phyloP scores from a whole-genome alignment of 192 early-diverging fungal species.

The Coemansia sp. region DNA sequence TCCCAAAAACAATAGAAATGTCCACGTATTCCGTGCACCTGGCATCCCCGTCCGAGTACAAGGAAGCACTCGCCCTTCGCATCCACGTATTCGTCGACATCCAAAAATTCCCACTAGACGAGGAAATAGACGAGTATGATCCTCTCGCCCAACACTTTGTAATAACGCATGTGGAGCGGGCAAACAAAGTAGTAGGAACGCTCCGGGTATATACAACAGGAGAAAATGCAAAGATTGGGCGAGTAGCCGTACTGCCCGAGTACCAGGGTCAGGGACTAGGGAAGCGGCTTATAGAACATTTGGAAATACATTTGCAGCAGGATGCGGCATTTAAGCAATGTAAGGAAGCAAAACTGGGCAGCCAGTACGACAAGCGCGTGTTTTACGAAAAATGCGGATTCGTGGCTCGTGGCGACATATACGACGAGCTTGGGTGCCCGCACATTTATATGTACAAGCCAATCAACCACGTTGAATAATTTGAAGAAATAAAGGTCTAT shows the following conservation, averaged over 20 bases:
- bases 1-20: neutral
- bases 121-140: constrained; percentile 35
- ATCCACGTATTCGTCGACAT: constrained; percentile 44
- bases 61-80: constrained; percentile 18
- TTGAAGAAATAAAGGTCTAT: neutral
- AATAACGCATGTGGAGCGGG: neutral
- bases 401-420: constrained; percentile 24
- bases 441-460: constrained; percentile 46
- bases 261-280: constrained; percentile 43
- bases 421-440: constrained; percentile 33
- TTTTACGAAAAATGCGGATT: constrained; percentile 47
- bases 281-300: constrained; percentile 12
- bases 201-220: constrained; percentile 24
- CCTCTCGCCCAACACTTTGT: constrained; percentile 26
- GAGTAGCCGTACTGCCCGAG: constrained; percentile 40
- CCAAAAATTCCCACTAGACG: constrained; percentile 32
- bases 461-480: neutral
- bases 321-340: constrained; percentile 1
- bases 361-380: constrained; percentile 35
- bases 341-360: constrained; percentile 18
- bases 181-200: constrained; percentile 25
- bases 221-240: constrained; percentile 27
- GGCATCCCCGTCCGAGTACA: constrained; percentile 22
- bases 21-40: constrained; percentile 14
- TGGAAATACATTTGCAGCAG: constrained; percentile 14